Evolutionary conservation across 148 eudicot species (phyloP), one percentile per base, ranked within the genome.

Genomic region (Gaultheria prostrata): DNA sequence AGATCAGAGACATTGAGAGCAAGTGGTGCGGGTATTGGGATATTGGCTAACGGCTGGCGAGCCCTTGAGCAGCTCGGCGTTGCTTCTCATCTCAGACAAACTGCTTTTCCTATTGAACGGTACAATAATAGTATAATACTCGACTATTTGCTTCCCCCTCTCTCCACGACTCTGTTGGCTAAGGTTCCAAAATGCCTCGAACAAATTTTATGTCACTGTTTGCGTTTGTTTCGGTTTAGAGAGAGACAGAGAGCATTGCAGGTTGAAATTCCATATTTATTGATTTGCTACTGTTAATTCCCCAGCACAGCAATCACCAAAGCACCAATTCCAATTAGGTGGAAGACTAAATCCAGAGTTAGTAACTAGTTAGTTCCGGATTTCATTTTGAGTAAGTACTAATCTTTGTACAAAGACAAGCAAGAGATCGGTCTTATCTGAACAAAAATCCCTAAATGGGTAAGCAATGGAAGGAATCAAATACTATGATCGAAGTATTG

Each of bases 71-170:
- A 59, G 8, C 67, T 59, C 0, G 28, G 67, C 11, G 12, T 59
- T 59, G 67, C 67, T 3, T 3, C 67, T 21, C n/a, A 21, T 21
- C 67, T 59, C 11, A 59, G 67, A 59, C 28, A 21, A 59, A 59
- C 67, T 59, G 26, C 67, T 59, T 12, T 59, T n/a, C 28, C n/a
- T 26, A 1, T 59, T 59, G 12, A 33, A 50, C 54, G 85, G 85
- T 84, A 65, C 71, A 6, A 57, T 20, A 20, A 57, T n/a, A n/a
- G n/a, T n/a, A n/a, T n/a, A 20, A 21, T 11, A 57, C 8, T 57
- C 1, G 26, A n/a, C n/a, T 21, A 57, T 21, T 6, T 57, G 65
- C 65, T 7, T 15, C 11, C 17, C 54, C 15, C 78, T 59, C 65
- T 59, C 28, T 33, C 35, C 3, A 1, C 35, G 61, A 20, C 8